A percentile compares a stretch with the other conserved stretches of the same genome.
phyloP scores from a whole-genome alignment of 768 basidiomycete species.

The Saitozyma sp. region DNA sequence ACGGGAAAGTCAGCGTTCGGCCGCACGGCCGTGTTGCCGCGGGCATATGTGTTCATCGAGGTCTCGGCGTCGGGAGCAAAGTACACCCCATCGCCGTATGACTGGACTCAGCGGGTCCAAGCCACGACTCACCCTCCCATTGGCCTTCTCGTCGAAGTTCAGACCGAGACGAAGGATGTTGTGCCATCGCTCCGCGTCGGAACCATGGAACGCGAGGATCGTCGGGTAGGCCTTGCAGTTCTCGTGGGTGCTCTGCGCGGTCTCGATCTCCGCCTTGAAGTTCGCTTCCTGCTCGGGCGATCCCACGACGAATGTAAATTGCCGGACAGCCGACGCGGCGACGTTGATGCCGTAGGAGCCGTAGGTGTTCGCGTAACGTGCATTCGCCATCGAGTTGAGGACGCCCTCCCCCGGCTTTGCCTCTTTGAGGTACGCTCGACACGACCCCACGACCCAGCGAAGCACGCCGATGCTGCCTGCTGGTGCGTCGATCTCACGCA shows the following conservation, averaged over 20 bases:
- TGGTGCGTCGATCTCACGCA: slow-evolving; percentile 11
- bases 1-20: slow-evolving; percentile 30
- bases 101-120: slow-evolving; percentile 6
- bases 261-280: slow-evolving; percentile 25
- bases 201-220: slow-evolving; percentile 35
- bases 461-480: slow-evolving; percentile 27
- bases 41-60: slow-evolving; percentile 19
- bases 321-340: slow-evolving; percentile 10
- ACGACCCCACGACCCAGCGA: slow-evolving; percentile 35
- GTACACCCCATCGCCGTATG: slow-evolving; percentile 37
- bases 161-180: slow-evolving; percentile 36
- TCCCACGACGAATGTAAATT: slow-evolving; percentile 37
- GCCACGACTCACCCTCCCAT: slow-evolving; percentile 21
- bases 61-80: slow-evolving; percentile 26
- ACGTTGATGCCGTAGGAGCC: neutral
- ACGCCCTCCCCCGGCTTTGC: slow-evolving; percentile 29
- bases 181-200: slow-evolving; percentile 28
- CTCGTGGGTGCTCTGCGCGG: slow-evolving; percentile 12
- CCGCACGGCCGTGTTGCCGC: slow-evolving; percentile 2
- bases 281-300: slow-evolving; percentile 30
- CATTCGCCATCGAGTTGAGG: neutral
- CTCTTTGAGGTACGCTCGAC: slow-evolving; percentile 37
- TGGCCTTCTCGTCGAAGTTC: slow-evolving; percentile 26
- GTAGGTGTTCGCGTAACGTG: neutral
- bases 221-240: slow-evolving; percentile 23